Conservation (phyloP, 805 yeast genomes). For the Candida sonorensis region DNA sequence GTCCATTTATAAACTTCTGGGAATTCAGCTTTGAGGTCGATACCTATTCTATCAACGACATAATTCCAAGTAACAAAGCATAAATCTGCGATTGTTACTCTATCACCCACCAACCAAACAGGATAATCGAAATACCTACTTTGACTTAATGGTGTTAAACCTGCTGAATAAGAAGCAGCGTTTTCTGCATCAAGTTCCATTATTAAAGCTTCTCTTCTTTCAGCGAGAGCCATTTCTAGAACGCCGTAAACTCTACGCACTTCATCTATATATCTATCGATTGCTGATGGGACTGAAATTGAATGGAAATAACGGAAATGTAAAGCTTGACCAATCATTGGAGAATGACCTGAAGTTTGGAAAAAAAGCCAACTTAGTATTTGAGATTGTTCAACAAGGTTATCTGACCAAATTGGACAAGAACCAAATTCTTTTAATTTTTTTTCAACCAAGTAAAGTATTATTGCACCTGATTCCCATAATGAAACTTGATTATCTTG, state of each 20-base stretch:
- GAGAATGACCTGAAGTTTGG: constrained; percentile 96
- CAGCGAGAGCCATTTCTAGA: constrained; percentile 91
- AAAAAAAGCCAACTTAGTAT: constrained; percentile 86
- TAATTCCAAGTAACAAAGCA: constrained; percentile 96
- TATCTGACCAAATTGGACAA: constrained; percentile 76
- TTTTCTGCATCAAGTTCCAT: constrained; percentile 86
- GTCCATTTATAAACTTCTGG: constrained; percentile 98
- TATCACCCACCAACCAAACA: constrained; percentile 90
- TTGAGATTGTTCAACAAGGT: constrained; percentile 72
- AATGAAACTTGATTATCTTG: constrained; percentile 59
- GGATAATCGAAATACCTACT: constrained; percentile 87
- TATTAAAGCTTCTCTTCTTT: constrained; percentile 79
- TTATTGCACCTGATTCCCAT: constrained; percentile 95
- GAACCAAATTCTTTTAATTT: constrained; percentile 54
- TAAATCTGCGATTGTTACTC: constrained; percentile 78
- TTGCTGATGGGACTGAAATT: constrained; percentile 78
- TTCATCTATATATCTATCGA: constrained; percentile 86
- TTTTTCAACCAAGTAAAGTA: constrained; percentile 71
- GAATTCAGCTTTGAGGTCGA: constrained; percentile 77
- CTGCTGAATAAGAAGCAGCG: constrained; percentile 81
- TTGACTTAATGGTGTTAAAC: constrained; percentile 80
- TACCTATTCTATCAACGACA: constrained; percentile 88
- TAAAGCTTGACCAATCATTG: constrained; percentile 97
- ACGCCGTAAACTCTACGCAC: constrained; percentile 92
- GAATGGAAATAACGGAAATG: constrained; percentile 91